Conservation (phyloP, 148 eudicot species). For the Dysphania ambrosioides region DNA sequence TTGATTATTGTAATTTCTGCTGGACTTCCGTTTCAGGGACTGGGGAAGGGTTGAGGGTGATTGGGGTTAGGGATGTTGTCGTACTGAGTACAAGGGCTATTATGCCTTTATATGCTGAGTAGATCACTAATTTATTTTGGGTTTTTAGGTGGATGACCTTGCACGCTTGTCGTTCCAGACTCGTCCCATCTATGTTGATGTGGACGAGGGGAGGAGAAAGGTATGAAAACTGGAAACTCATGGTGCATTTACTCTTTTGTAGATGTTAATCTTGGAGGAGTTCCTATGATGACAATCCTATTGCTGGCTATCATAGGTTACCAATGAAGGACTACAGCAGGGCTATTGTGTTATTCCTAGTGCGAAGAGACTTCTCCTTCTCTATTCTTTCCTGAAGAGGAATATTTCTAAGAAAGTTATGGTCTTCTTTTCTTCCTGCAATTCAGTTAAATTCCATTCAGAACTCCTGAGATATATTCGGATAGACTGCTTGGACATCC, state of each 20-base stretch:
- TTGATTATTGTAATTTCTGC: not conserved
- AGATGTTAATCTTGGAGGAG: not conserved
- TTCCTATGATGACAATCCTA: not conserved
- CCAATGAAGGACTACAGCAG: conserved; percentile 94
- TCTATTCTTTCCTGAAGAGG: conserved; percentile 79
- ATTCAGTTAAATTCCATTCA: conserved; percentile 88
- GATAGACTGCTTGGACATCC: conserved; percentile 73
- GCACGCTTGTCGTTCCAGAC: conserved; percentile 83
- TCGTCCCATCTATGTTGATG: conserved; percentile 69
- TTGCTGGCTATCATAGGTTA: conserved; percentile 50
- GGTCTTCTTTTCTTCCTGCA: conserved; percentile 97
- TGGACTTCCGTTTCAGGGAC: not conserved
- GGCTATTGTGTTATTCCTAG: conserved; percentile 84
- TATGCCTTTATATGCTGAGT: not conserved
- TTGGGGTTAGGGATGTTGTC: not conserved
- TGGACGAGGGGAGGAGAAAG: conserved; percentile 82
- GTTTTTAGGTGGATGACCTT: conserved; percentile 73
- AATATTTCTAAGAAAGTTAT: conserved; percentile 72
- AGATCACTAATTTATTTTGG: not conserved
- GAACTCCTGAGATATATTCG: conserved; percentile 73
- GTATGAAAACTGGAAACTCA: conserved; percentile 32
- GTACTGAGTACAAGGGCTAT: not conserved
- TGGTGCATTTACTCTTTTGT: not conserved
- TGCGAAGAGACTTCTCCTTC: conserved; percentile 74
- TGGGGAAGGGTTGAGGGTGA: not conserved